Base-by-base conservation (phyloP, 306 rosid species). In the Betula pendula region DNA sequence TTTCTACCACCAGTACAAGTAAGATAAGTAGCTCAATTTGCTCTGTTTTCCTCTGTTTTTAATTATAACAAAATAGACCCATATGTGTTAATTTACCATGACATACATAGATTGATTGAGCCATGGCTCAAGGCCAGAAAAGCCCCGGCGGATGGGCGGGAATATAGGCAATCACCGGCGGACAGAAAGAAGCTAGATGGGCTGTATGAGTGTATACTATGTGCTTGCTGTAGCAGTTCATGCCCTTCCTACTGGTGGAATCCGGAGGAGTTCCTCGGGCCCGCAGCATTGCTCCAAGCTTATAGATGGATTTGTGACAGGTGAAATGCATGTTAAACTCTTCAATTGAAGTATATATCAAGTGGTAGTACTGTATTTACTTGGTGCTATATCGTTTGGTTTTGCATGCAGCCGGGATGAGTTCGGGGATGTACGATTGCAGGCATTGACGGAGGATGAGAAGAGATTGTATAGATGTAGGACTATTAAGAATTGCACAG, bases 161-260 rank as follows among this genome's bases (percentile, higher is more conserved):
- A 81, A 63, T 71, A 74, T 31, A 49, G 71, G 77, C 86, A 84
- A 67, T 81, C 83, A 13, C 86, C 80, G 0, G 66, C 48, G 8
- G 80, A 87, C 7, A 68, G 85, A 49, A 81, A 81, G 74, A 87
- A 67, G 82, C 75, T 81, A 4, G 88, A 87, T 22, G 85, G 86
- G 55, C 48, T 74, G 29, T 81, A 81, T n/a, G 81, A 84, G 79
- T 87, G 88, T 48, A 81, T 82, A 59, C 13, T 87, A 8, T 84
- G 88, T 68, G 88, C 86, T 70, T 87, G 88, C 50, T 87, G 86
- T 62, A 76, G 77, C 60, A 52, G 83, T 20, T 79, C 88, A 16
- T 77, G 88, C 71, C 86, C 88, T 71, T 67, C 86, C 33, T 87
- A 83, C 25, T 84, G 88, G 90, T 84, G 88, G 86, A 87, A 87